phyloP scores from a whole-genome alignment of 1,284 basidiomycete genomes.

The Leccinum pachyderme region DNA sequence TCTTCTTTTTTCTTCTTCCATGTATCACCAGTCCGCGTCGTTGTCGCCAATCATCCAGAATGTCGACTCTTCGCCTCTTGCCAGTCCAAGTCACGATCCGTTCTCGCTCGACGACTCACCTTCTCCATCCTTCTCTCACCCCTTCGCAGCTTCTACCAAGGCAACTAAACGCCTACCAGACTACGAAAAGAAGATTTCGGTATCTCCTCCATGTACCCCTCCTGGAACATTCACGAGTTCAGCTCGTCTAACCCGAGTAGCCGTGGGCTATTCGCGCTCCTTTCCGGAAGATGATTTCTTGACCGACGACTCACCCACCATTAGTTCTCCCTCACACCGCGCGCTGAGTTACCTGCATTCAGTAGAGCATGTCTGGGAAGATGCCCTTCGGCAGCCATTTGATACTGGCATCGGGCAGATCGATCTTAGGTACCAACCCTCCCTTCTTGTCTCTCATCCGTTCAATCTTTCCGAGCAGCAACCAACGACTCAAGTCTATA shows the following conservation, averaged over 20 bases:
- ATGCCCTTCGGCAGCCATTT: slow-evolving; percentile 24
- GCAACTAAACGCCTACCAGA: slow-evolving; percentile 24
- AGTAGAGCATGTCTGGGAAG: slow-evolving; percentile 32
- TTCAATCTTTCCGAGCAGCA: slow-evolving; percentile 19
- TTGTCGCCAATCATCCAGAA: slow-evolving; percentile 31
- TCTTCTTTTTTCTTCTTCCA: no score
- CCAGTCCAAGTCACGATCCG: slow-evolving; percentile 23
- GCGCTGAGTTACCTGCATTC: slow-evolving; percentile 22
- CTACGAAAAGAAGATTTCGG: slow-evolving; percentile 28
- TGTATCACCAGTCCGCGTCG: background rate
- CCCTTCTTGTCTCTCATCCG: background rate
- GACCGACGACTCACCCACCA: slow-evolving; percentile 2
- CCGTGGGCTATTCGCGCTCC: slow-evolving; percentile 20
- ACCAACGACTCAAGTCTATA: slow-evolving; percentile 25
- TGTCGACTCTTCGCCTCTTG: slow-evolving; percentile 29
- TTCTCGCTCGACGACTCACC: slow-evolving; percentile 24
- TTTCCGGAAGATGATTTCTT: slow-evolving; percentile 24
- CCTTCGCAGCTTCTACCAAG: slow-evolving; percentile 34
- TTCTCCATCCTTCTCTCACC: slow-evolving; percentile 19
- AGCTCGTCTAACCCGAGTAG: slow-evolving; percentile 7
- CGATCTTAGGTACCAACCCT: slow-evolving; percentile 31
- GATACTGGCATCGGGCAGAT: slow-evolving; percentile 34
- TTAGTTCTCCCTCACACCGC: slow-evolving; percentile 17
- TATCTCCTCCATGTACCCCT: slow-evolving; percentile 24
- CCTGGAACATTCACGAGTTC: slow-evolving; percentile 16